phyloP scores from a whole-genome alignment of 2,329 filamentous ascomycete species.

The Microdochium trichocladiopsis region DNA sequence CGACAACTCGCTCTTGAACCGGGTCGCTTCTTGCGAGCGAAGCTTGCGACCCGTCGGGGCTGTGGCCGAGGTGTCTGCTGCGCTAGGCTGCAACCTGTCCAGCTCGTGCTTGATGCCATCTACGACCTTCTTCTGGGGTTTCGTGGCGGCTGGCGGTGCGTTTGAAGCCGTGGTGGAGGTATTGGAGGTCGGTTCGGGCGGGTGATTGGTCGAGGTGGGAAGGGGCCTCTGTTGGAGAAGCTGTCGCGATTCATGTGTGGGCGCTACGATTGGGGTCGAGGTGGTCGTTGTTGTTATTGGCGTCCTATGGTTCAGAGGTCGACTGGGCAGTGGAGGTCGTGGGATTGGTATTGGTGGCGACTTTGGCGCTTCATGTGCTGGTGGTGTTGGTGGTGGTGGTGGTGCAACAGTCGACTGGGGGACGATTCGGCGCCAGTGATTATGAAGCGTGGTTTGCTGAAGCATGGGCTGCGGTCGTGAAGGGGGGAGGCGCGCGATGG shows the following conservation, averaged over 20 bases:
- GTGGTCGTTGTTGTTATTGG: conserved; percentile 2
- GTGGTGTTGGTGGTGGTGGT: conserved; percentile 8
- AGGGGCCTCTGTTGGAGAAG: conserved; percentile 4
- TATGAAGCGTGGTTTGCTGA: conserved; percentile 14
- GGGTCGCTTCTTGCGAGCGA: conserved; percentile 76
- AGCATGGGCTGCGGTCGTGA: conserved; percentile 9
- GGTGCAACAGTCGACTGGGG: conserved; percentile 8
- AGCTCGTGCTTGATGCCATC: conserved; percentile 58
- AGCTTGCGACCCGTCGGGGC: conserved; percentile 68
- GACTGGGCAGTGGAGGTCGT: conserved; percentile 14
- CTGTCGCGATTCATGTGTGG: conserved; percentile 9
- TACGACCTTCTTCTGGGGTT: conserved; percentile 49
- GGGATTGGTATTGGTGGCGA: conserved; percentile 11
- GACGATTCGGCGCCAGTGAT: conserved; percentile 10
- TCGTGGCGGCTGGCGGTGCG: conserved; percentile 27
- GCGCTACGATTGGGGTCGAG: conserved; percentile 7
- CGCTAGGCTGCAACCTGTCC: conserved; percentile 43
- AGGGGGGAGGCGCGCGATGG: conserved; percentile 4
- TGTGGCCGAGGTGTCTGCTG: conserved; percentile 30
- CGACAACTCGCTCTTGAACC: conserved; percentile 86
- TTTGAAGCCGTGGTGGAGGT: conserved; percentile 14
- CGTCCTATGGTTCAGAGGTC: conserved; percentile 13
- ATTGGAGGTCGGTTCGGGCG: conserved; percentile 6
- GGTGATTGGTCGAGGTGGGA: conserved; percentile 13
- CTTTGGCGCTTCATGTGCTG: conserved; percentile 5